A percentile compares a stretch with the other conserved stretches of the same genome.
Conservation (phyloP, 2,329 filamentous ascomycete species). For the Aspergillus awamori region DNA sequence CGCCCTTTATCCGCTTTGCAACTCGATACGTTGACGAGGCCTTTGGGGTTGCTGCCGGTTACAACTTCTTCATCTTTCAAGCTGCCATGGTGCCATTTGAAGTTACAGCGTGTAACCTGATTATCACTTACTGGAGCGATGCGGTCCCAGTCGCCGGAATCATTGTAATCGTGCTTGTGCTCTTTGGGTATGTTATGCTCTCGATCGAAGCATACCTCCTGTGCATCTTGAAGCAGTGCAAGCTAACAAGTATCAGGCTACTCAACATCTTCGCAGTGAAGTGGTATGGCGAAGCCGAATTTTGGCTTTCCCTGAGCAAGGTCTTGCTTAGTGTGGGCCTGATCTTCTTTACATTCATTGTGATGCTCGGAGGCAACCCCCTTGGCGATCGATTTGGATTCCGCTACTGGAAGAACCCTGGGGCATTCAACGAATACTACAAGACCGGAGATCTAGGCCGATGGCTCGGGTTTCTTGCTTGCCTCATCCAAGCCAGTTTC, state of each 20-base stretch:
- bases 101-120: slow-evolving; percentile 54
- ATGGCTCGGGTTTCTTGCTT: slow-evolving; percentile 76
- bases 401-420: slow-evolving; percentile 66
- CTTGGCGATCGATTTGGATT: slow-evolving; percentile 72
- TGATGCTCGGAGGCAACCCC: slow-evolving; percentile 82
- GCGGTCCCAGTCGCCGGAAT: slow-evolving; percentile 50
- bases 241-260: slow-evolving; percentile 17
- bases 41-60: slow-evolving; percentile 51
- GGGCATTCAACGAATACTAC: slow-evolving; percentile 70
- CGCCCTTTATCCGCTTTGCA: slow-evolving; percentile 51
- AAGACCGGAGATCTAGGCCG: slow-evolving; percentile 67
- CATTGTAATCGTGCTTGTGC: slow-evolving; percentile 49
- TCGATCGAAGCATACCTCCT: neutral
- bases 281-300: slow-evolving; percentile 77
- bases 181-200: slow-evolving; percentile 43
- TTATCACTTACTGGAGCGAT: slow-evolving; percentile 55
- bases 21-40: slow-evolving; percentile 54
- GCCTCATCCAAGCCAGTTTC: slow-evolving; percentile 71
- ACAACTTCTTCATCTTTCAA: slow-evolving; percentile 57
- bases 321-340: slow-evolving; percentile 72
- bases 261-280: slow-evolving; percentile 74
- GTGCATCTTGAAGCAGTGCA: neutral
- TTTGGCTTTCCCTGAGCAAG: slow-evolving; percentile 72
- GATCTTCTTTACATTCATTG: slow-evolving; percentile 76
- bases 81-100: slow-evolving; percentile 57